Base-by-base conservation (phyloP, 73 alveolate species). In the Loxodes magnus region DNA sequence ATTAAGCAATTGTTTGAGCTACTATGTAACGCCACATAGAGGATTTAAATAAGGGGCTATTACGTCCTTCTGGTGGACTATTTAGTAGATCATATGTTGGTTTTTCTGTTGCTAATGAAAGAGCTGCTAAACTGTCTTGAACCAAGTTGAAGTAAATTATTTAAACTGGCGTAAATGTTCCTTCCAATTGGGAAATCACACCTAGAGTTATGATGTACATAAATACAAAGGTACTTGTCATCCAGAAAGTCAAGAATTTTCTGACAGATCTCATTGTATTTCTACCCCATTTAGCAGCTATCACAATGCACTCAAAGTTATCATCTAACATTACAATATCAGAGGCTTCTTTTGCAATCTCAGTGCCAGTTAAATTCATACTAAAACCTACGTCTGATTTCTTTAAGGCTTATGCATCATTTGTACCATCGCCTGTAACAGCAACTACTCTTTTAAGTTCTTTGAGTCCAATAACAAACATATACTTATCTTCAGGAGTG, bases 321-420 rank as follows among this genome's bases (percentile, higher is more conserved):
- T 92, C 95, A 69, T 92, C 99, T 37, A 92, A 76, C 22, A 92
- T 64, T 48, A 92, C 86, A 55, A 92, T 92, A 61, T 90, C 99
- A 17, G 97, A 76, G 24, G 97, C 97, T 53, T 92, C 99, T 58
- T 92, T 92, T 7, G 99, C 99, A 21, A 92, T 90, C 67, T 88
- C 92, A 14, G 99, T 92, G 20, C 99, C 99, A 41, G 96, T 82
- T 5, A 71, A 73, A 17, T 92, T 92, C 98, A 89, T 89, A 2
- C 96, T 88, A 63, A 89, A 84, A 0, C 96, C 94, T 14, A 89
- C 94, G 75, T 89, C 94, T 53, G 94, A 79, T 52, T 80, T 76
- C 66, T 87, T 78, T 26, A 89, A 72, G 20, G 96, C 95, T 15
- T 86, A 89, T 3, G 97, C 97, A 50, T 86, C 97, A 84, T 79